These are phyloP conservation scores for Omphalea diandra DNA, from an alignment of 441 rosid genomes.

Conservation along the genomic window DNA sequence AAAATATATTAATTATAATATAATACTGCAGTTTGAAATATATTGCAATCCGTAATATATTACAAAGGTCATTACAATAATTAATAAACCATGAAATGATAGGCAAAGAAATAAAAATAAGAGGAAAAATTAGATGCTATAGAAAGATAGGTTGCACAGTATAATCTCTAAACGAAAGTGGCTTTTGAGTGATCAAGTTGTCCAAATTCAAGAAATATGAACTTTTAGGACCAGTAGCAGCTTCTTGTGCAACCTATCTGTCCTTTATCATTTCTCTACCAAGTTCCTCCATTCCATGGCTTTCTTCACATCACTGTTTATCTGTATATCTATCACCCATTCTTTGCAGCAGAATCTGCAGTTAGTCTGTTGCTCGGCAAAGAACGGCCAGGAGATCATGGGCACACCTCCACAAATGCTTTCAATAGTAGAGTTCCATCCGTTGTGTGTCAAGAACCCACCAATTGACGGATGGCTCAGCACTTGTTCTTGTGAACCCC, in stretches of 20 bases:
- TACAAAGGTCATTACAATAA: too few relatives aligned
- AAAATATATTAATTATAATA: too few relatives aligned
- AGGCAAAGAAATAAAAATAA: too few relatives aligned
- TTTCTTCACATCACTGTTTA: constrained; percentile 45
- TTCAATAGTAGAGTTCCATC: constrained; percentile 63
- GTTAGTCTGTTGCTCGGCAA: constrained; percentile 63
- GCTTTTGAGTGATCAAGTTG: constrained; percentile 17
- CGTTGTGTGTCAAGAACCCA: constrained; percentile 49
- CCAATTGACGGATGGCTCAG: constrained; percentile 47
- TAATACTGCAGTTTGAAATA: too few relatives aligned
- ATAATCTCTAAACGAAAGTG: constrained; percentile 2
- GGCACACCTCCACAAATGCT: constrained; percentile 49
- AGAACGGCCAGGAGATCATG: constrained; percentile 67
- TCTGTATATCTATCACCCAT: constrained; percentile 62
- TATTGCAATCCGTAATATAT: too few relatives aligned
- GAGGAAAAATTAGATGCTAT: too few relatives aligned
- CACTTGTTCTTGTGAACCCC: constrained; percentile 58
- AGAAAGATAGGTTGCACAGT: too few relatives aligned
- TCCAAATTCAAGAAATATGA: constrained; percentile 37
- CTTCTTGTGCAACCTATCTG: constrained; percentile 35
- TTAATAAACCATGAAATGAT: too few relatives aligned
- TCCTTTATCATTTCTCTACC: constrained; percentile 41
- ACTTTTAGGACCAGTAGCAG: constrained; percentile 27
- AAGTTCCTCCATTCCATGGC: too few relatives aligned
- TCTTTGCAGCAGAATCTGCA: constrained; percentile 44